These are phyloP conservation scores for Avena eriantha DNA, from an alignment of 176 grass and related monocot genomes.

Conservation along the genomic window DNA sequence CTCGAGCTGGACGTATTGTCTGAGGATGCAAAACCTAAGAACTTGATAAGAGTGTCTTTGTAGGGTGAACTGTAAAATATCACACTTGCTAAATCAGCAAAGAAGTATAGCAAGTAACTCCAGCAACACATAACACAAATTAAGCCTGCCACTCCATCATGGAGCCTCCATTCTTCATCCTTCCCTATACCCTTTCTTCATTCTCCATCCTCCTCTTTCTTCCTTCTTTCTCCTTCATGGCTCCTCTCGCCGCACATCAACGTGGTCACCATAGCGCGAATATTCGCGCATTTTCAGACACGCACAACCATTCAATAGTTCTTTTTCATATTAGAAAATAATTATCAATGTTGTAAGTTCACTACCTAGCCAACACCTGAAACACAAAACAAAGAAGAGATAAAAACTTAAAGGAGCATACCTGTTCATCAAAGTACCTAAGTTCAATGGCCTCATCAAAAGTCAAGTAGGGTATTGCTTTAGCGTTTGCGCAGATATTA, in stretches of 20 bases:
- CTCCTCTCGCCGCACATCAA: no score
- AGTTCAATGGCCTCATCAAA: conserved; percentile 96
- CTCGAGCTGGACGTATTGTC: conserved; percentile 85
- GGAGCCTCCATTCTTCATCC: no score
- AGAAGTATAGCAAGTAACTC: background rate
- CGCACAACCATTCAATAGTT: no score
- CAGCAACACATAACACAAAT: background rate
- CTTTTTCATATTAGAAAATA: no score
- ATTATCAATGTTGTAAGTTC: no score
- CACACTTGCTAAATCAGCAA: background rate
- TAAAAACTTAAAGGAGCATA: background rate
- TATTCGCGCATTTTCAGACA: no score
- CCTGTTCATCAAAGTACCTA: conserved; percentile 86
- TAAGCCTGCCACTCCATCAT: no score
- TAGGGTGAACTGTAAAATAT: background rate
- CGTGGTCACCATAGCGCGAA: no score
- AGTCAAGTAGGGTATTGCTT: conserved; percentile 76
- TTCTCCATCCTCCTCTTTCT: no score
- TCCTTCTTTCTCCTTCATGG: no score
- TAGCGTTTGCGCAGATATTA: conserved; percentile 73
- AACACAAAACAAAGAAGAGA: background rate
- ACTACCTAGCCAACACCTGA: background rate
- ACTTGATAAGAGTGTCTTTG: background rate
- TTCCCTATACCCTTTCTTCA: no score
- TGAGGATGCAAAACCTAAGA: conserved; percentile 87